A percentile compares a stretch with the other conserved stretches of the same genome.
Evolutionary conservation across 371 early-diverging fungal species (phyloP).

Genomic region (Phascolomyces articulosus): DNA sequence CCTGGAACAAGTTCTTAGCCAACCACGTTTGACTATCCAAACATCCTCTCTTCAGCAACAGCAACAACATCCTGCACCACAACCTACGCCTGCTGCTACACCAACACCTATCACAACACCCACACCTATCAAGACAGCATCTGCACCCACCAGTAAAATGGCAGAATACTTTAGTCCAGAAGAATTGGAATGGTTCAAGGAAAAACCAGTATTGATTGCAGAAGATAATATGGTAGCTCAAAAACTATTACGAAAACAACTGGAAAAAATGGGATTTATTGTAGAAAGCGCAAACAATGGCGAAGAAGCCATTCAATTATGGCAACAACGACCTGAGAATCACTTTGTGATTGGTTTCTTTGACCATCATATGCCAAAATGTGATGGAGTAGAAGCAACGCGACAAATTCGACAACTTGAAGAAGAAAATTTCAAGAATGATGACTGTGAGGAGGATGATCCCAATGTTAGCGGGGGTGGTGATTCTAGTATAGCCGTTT

Average conservation of each 20-base stretch:
- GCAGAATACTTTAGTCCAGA: conserved; percentile 36
- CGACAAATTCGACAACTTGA: conserved; percentile 48
- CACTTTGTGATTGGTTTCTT: conserved; percentile 51
- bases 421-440: too few relatives aligned
- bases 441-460: too few relatives aligned
- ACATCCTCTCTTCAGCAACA: not conserved
- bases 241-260: conserved; percentile 44
- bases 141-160: conserved; percentile 23
- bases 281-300: conserved; percentile 55
- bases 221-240: conserved; percentile 56
- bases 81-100: not conserved
- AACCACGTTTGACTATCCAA: conserved; percentile 11
- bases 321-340: conserved; percentile 30
- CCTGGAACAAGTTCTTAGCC: conserved; percentile 37
- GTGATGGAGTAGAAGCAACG: conserved; percentile 64
- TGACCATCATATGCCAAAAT: conserved; percentile 58
- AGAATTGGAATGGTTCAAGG: conserved; percentile 36
- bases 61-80: not conserved
- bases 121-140: conserved; percentile 8
- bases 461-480: too few relatives aligned
- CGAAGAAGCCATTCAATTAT: conserved; percentile 47
- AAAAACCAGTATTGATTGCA: conserved; percentile 47
- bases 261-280: conserved; percentile 50
- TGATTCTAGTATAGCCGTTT: too few relatives aligned
- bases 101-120: conserved; percentile 8